A percentile compares a stretch with the other conserved stretches of the same genome.
These are phyloP conservation scores for Botrytis deweyae DNA, from an alignment of 2,329 filamentous ascomycete species.

Conservation along the genomic window DNA sequence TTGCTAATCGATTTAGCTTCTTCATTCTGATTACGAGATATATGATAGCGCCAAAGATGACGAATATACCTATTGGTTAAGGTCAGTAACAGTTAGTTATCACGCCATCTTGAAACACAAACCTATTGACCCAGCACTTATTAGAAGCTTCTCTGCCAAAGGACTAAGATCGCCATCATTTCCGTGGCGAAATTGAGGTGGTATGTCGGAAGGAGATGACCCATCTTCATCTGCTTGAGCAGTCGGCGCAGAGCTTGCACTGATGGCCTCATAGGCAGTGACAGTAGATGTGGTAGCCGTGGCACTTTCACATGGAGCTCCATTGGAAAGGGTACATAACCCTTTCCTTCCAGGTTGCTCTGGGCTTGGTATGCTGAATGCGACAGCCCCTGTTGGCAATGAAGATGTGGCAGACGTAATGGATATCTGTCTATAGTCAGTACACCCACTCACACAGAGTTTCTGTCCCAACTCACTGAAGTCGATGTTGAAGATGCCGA, in stretches of 20 bases:
- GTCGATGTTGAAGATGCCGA: neutral
- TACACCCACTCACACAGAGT: neutral
- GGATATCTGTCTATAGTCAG: constrained; percentile 8
- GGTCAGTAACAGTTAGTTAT: neutral
- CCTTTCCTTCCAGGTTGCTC: constrained; percentile 16
- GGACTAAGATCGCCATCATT: constrained; percentile 27
- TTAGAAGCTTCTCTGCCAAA: constrained; percentile 33
- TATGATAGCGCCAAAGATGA: constrained; percentile 33
- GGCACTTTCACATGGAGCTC: neutral
- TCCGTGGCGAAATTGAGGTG: neutral
- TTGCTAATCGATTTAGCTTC: constrained; percentile 30
- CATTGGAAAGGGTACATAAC: constrained; percentile 6
- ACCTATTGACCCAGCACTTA: constrained; percentile 37
- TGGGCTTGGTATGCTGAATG: constrained; percentile 8
- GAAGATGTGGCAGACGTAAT: neutral
- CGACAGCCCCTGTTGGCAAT: neutral
- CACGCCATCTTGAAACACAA: neutral
- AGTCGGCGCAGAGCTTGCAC: neutral
- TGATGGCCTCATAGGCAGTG: neutral
- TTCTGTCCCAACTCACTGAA: constrained; percentile 8
- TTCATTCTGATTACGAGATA: constrained; percentile 34
- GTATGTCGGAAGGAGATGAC: neutral
- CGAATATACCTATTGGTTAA: constrained; percentile 33
- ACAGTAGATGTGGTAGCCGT: constrained; percentile 7
- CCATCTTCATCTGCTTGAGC: constrained; percentile 12